Base-by-base conservation (phyloP, 2,329 filamentous ascomycete genomes). In the Elsinoe ampelina region DNA sequence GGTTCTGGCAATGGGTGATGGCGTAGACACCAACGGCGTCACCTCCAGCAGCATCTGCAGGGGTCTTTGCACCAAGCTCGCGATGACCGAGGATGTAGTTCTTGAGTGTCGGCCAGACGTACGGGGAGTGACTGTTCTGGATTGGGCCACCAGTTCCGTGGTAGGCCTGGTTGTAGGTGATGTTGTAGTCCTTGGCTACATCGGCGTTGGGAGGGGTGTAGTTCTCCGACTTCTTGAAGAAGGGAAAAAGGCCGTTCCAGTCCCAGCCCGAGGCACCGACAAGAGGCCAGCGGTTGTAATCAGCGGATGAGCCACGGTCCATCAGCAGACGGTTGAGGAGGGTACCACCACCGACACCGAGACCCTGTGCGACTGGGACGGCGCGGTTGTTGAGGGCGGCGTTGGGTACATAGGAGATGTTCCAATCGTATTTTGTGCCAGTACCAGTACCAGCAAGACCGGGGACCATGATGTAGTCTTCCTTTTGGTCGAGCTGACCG, bases 231-330 rank as follows among this genome's bases (percentile, higher is more conserved):
- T 70, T 71, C 42, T 65, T 63, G 62, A 70, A 66, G 64, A 74
- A 81, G 1, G 74, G 73, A 13, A 75, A 66, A 30, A 79, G 69
- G 8, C 70, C 70, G 3, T 75, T 64, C 57, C 75, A 77, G 58
- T 70, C 71, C 70, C 77, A 81, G 2, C 68, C 64, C 1, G 70
- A 48, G 55, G 80, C 75, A 1, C 66, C 68, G 0, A 72, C 67
- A 2, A 69, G 61, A 1, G 69, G 73, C 77, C 76, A 79, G 43
- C 70, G 67, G 19, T 79, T 70, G 59, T 74, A 80, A 60, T 78
- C 76, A 5, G 65, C 62, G 2, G 67, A 64, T 32, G 71, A 68
- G 30, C 48, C 48, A 34, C 48, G 48, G 19, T 52, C 48, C 48
- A 52, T 52, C 12, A 52, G 12, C 32, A 52, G 17, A 26, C 48